Base-by-base conservation (phyloP, 441 rosid genomes). In the Pelargonium citronellum region DNA sequence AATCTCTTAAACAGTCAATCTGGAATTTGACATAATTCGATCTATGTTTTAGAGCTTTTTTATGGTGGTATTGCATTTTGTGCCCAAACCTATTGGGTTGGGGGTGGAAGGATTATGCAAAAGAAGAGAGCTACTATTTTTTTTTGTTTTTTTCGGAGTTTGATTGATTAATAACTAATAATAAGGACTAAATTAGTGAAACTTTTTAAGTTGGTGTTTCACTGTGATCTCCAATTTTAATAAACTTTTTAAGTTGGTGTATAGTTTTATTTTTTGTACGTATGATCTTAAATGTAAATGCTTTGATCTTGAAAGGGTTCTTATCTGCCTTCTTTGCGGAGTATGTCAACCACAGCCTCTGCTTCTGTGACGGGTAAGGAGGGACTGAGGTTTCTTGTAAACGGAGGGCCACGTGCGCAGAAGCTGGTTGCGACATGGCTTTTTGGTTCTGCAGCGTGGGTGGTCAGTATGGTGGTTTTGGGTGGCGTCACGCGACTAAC, bases 381-480 rank as follows among this genome's bases (percentile, higher is more conserved):
- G 78, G 96, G 96, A 37, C 44, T 89, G 76, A 91, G 83, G 84
- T 73, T 87, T 24, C 84, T 90, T 3, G 99, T 94, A 69, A 74
- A 68, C 15, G 99, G 91, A 74, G 97, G 97, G 12, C 82, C 92
- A 1, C 86, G 67, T 71, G 96, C 96, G 72, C 96, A 83, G 73
- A 94, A 94, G 83, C 69, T 81, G 86, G 96, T 94, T 19, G 99
- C 92, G 2, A 84, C 85, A 43, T 94, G 99, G 99, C 91, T 94
- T 69, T 91, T 91, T 70, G 89, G 97, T 17, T 94, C 97, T 4
- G 91, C 97, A 16, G 92, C 96, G 2, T 94, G 96, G 96, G 96
- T 90, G 37, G 91, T 90, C 74, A 94, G 89, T 71, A 89, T 90
- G 99, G 97, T 94, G 64, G 73, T 94, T 10, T 84, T 91, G 44